phyloP scores from a whole-genome alignment of 2,329 filamentous ascomycete genomes.

The Septoria petroselini region DNA sequence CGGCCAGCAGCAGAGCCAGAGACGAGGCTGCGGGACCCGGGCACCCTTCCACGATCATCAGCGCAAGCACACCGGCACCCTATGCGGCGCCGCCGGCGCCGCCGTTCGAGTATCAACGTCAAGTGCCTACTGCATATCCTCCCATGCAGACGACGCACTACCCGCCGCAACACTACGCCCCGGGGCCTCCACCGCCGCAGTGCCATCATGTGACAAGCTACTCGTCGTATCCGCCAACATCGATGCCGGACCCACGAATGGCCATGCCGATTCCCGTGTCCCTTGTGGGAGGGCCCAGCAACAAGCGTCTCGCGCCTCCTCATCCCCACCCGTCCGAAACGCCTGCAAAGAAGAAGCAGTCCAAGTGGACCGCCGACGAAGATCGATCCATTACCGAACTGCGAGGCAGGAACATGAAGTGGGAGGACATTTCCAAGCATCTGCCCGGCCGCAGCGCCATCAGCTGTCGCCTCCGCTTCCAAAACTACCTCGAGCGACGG shows the following conservation, averaged over 20 bases:
- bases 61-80: constrained; percentile 27
- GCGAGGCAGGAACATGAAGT: constrained; percentile 89
- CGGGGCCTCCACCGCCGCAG: constrained; percentile 18
- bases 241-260: constrained; percentile 31
- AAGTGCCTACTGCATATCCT: constrained; percentile 23
- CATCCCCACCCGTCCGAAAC: constrained; percentile 53
- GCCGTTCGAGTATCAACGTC: constrained; percentile 22
- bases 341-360: constrained; percentile 90
- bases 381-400: constrained; percentile 92
- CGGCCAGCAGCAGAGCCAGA: constrained; percentile 28
- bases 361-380: constrained; percentile 93
- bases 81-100: constrained; percentile 25
- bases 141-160: constrained; percentile 35
- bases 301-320: constrained; percentile 44
- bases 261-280: constrained; percentile 29
- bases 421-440: constrained; percentile 94
- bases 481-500: constrained; percentile 91
- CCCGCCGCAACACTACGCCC: constrained; percentile 25
- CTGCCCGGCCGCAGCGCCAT: constrained; percentile 89
- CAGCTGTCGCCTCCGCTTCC: constrained; percentile 90
- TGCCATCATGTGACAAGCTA: constrained; percentile 33
- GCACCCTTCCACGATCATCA: constrained; percentile 27
- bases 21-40: constrained; percentile 26
- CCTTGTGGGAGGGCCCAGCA: constrained; percentile 45
- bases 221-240: constrained; percentile 30